These are phyloP conservation scores for Neckera pumila DNA, from an alignment of 225 moss, liverwort and hornwort genomes.

Conservation along the genomic window DNA sequence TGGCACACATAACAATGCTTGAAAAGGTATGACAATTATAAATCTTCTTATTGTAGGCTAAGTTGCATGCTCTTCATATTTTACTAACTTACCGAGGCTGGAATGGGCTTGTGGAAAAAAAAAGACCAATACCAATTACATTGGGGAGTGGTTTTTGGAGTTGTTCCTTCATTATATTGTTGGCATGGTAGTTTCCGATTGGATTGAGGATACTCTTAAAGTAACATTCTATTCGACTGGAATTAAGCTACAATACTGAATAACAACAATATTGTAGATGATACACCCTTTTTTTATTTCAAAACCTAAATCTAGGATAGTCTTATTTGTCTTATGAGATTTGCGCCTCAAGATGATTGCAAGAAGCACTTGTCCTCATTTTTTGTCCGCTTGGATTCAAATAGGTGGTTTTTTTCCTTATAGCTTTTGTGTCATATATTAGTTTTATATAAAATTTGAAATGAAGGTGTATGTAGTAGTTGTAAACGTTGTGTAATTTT, in stretches of 20 bases:
- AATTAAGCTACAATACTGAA: neutral
- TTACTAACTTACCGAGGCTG: too few relatives aligned
- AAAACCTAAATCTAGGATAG: neutral
- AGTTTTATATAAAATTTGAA: too few relatives aligned
- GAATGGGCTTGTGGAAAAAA: accelerated
- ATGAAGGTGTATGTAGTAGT: too few relatives aligned
- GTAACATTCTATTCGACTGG: neutral
- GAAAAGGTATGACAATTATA: neutral
- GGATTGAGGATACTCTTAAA: neutral
- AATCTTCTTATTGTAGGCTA: neutral
- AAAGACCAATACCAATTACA: neutral
- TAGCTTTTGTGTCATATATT: too few relatives aligned
- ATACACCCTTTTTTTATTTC: neutral
- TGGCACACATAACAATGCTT: neutral
- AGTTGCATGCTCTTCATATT: too few relatives aligned
- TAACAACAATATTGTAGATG: neutral
- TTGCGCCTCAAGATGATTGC: neutral
- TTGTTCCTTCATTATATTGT: neutral
- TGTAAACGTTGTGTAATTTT: too few relatives aligned
- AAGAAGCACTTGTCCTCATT: too few relatives aligned
- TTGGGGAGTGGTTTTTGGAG: neutral
- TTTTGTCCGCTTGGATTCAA: too few relatives aligned
- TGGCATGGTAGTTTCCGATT: accelerated
- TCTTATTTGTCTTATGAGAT: neutral
- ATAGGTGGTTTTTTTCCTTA: too few relatives aligned